Conservation (phyloP, 192 early-diverging fungal genomes). For the Radiomyces spectabilis region DNA sequence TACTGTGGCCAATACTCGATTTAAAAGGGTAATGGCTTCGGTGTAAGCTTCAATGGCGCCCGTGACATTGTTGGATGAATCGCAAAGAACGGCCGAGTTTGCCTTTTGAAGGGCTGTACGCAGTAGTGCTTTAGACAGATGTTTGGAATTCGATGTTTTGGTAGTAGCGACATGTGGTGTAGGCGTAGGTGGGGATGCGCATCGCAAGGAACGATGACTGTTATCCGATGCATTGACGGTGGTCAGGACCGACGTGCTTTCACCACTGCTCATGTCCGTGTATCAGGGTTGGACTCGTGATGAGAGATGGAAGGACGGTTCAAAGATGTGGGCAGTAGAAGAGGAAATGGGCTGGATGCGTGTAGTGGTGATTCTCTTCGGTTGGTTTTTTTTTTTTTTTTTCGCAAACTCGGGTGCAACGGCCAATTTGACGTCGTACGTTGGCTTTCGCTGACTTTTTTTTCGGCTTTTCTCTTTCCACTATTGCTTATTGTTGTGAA, state of each 20-base stretch:
- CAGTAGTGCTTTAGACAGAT: conserved; percentile 23
- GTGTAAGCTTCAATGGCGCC: conserved; percentile 26
- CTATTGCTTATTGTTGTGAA: too few species aligned
- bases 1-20: conserved; percentile 14
- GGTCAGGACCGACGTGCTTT: background rate
- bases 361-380: too few species aligned
- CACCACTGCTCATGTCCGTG: background rate
- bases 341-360: too few species aligned
- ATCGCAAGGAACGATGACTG: background rate
- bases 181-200: background rate
- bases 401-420: too few species aligned
- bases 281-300: too few species aligned
- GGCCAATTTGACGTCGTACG: too few species aligned
- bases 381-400: too few species aligned
- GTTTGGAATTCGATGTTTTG: conserved; percentile 3
- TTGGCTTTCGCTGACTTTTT: too few species aligned
- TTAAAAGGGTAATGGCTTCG: conserved; percentile 23
- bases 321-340: too few species aligned
- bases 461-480: too few species aligned
- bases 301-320: too few species aligned
- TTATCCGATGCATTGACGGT: too few species aligned
- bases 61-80: conserved; percentile 23
- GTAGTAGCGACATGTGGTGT: background rate
- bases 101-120: conserved; percentile 24
- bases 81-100: conserved; percentile 24